phyloP scores from a whole-genome alignment of 108 stramenopile species.

The Skeletonema tropicum region DNA sequence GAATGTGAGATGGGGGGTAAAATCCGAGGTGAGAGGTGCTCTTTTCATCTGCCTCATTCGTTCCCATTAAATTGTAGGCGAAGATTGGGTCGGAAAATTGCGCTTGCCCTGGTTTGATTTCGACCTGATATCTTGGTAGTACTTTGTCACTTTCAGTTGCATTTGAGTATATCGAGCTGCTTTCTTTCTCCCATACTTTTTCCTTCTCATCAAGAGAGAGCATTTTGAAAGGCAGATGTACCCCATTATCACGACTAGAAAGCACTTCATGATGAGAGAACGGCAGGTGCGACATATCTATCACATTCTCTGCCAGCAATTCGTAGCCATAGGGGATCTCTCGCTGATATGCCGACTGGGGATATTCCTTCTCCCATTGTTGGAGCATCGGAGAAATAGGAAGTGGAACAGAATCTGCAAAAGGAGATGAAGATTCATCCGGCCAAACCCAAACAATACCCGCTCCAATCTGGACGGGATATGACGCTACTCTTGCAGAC shows the following conservation, averaged over 20 bases:
- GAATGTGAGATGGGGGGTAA: slow-evolving; percentile 24
- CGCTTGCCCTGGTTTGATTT: slow-evolving; percentile 6
- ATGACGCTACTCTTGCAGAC: slow-evolving; percentile 13
- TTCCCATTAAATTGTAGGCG: slow-evolving; percentile 10
- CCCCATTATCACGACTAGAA: slow-evolving; percentile 5
- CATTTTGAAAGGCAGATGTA: slow-evolving; percentile 21
- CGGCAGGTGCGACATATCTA: slow-evolving; percentile 20
- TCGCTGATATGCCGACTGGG: slow-evolving; percentile 12
- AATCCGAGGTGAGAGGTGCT: slow-evolving; percentile 19
- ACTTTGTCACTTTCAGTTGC: slow-evolving; percentile 4
- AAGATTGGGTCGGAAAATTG: slow-evolving; percentile 16
- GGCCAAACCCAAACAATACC: slow-evolving; percentile 44
- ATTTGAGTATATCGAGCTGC: background rate
- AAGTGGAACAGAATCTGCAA: slow-evolving; percentile 15
- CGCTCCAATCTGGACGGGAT: slow-evolving; percentile 19
- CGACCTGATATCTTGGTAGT: slow-evolving; percentile 25
- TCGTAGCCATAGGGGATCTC: slow-evolving; percentile 29
- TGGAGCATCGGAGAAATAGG: slow-evolving; percentile 18
- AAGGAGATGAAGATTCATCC: slow-evolving; percentile 9
- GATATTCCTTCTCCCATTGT: background rate
- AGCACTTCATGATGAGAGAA: slow-evolving; percentile 16
- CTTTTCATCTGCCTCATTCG: slow-evolving; percentile 4
- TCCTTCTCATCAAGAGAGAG: slow-evolving; percentile 15
- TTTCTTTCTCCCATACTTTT: background rate
- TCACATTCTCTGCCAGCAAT: slow-evolving; percentile 25